These are phyloP conservation scores for Apiotrichum gamsii DNA, from an alignment of 1,284 basidiomycete genomes.

Conservation along the genomic window DNA sequence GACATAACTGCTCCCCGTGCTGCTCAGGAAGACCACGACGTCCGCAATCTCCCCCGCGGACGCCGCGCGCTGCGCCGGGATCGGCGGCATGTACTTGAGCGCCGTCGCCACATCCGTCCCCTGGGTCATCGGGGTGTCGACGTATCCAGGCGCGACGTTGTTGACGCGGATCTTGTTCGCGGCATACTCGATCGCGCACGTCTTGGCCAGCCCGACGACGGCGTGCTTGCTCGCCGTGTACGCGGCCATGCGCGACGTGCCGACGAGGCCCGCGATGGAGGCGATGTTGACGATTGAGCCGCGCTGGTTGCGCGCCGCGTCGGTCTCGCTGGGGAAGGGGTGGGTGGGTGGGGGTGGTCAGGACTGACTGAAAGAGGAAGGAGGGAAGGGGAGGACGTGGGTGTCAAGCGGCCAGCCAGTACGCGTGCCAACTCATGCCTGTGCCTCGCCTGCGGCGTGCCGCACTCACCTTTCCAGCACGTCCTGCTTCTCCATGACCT, in stretches of 20 bases:
- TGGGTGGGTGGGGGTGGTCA: background rate
- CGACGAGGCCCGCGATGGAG: slow-evolving; percentile 1
- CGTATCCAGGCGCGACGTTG: slow-evolving; percentile 14
- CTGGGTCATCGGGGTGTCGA: slow-evolving; percentile 20
- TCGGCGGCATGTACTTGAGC: slow-evolving; percentile 12
- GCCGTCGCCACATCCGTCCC: slow-evolving; percentile 16
- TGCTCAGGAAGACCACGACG: slow-evolving; percentile 23
- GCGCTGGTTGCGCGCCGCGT: slow-evolving; percentile 10
- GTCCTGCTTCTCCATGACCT: slow-evolving; percentile 21
- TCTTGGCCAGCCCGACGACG: slow-evolving; percentile 12
- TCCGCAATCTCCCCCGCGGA: slow-evolving; percentile 32
- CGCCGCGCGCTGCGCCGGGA: slow-evolving; percentile 27
- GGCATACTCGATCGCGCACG: slow-evolving; percentile 10
- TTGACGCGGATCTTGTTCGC: slow-evolving; percentile 11
- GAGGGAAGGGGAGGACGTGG: background rate
- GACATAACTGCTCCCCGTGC: slow-evolving; percentile 28
- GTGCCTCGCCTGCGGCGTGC: background rate
- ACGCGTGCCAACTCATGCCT: background rate
- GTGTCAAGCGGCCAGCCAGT: background rate
- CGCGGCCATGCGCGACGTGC: background rate
- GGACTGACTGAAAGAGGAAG: too few relatives aligned
- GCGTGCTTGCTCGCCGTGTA: slow-evolving; percentile 20
- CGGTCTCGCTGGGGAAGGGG: background rate
- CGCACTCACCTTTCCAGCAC: background rate
- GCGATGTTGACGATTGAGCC: slow-evolving; percentile 19